These are phyloP conservation scores for Prototheca wickerhamii DNA, from an alignment of 163 green algal genomes.

Conservation along the genomic window DNA sequence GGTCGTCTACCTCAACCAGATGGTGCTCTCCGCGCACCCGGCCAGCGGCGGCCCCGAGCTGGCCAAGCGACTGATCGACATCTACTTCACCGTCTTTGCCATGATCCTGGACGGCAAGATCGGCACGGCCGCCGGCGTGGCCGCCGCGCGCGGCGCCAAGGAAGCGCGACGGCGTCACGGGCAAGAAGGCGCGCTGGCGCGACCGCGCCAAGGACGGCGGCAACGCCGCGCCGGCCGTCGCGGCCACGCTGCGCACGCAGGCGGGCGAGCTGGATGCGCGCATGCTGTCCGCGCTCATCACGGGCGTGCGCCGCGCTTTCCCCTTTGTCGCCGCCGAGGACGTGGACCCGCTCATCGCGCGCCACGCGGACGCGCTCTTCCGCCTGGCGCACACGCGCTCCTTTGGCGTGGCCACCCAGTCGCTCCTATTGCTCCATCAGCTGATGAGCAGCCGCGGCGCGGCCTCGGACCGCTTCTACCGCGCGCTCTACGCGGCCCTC, in stretches of 20 bases:
- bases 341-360: slow-evolving; percentile 72
- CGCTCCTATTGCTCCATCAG: slow-evolving; percentile 80
- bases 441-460: slow-evolving; percentile 54
- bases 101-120: slow-evolving; percentile 62
- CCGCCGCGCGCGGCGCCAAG: slow-evolving; percentile 8
- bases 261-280: slow-evolving; percentile 75
- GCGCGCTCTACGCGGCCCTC: slow-evolving; percentile 81
- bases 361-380: slow-evolving; percentile 74
- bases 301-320: slow-evolving; percentile 84
- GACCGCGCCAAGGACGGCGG: slow-evolving; percentile 3
- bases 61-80: slow-evolving; percentile 70
- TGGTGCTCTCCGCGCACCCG: slow-evolving; percentile 53
- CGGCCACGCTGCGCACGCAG: not conserved
- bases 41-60: slow-evolving; percentile 50
- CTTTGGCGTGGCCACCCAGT: slow-evolving; percentile 75
- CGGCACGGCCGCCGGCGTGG: slow-evolving; percentile 21
- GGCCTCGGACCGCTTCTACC: slow-evolving; percentile 69
- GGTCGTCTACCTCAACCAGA: slow-evolving; percentile 91
- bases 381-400: slow-evolving; percentile 73
- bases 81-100: slow-evolving; percentile 93
- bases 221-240: slow-evolving; percentile 1
- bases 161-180: slow-evolving; percentile 26
- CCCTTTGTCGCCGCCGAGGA: slow-evolving; percentile 72
- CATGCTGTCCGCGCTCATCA: slow-evolving; percentile 87
- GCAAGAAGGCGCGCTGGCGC: slow-evolving; percentile 1